Conservation (phyloP, 1,139 yeast species). For the Sugiyamaella paludigena region DNA sequence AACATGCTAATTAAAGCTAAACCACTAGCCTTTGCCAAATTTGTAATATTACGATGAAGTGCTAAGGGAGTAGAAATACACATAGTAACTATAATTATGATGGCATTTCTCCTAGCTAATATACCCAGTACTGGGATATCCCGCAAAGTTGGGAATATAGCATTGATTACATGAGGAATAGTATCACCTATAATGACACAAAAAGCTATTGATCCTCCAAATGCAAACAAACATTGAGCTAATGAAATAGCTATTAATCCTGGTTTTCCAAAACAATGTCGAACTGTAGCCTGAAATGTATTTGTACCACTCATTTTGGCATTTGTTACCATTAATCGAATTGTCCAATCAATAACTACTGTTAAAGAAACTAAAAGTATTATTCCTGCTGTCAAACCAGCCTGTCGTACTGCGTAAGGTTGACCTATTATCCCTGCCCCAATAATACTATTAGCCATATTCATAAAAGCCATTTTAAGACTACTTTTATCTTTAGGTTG, state of each 20-base stretch:
- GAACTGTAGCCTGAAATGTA: slow-evolving; percentile 84
- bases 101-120: slow-evolving; percentile 61
- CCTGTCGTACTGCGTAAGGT: slow-evolving; percentile 79
- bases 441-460: slow-evolving; percentile 87
- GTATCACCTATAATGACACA: slow-evolving; percentile 95
- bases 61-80: slow-evolving; percentile 82
- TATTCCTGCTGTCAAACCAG: slow-evolving; percentile 76
- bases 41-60: slow-evolving; percentile 74
- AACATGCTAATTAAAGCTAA: slow-evolving; percentile 84
- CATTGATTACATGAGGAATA: slow-evolving; percentile 80
- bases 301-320: slow-evolving; percentile 72
- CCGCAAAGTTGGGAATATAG: slow-evolving; percentile 56
- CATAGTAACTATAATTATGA: slow-evolving; percentile 66
- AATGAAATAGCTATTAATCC: slow-evolving; percentile 69
- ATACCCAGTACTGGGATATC: slow-evolving; percentile 45
- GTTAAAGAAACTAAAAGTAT: slow-evolving; percentile 60
- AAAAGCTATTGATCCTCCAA: slow-evolving; percentile 93
- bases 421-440: slow-evolving; percentile 97
- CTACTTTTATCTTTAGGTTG: slow-evolving; percentile 43
- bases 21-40: slow-evolving; percentile 83
- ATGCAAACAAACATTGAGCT: slow-evolving; percentile 85
- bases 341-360: slow-evolving; percentile 82
- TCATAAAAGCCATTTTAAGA: slow-evolving; percentile 89
- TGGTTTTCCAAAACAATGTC: slow-evolving; percentile 67
- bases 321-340: slow-evolving; percentile 71